These are phyloP conservation scores for Colletotrichum chlorophyti DNA, from an alignment of 2,329 filamentous ascomycete genomes.

Conservation along the genomic window DNA sequence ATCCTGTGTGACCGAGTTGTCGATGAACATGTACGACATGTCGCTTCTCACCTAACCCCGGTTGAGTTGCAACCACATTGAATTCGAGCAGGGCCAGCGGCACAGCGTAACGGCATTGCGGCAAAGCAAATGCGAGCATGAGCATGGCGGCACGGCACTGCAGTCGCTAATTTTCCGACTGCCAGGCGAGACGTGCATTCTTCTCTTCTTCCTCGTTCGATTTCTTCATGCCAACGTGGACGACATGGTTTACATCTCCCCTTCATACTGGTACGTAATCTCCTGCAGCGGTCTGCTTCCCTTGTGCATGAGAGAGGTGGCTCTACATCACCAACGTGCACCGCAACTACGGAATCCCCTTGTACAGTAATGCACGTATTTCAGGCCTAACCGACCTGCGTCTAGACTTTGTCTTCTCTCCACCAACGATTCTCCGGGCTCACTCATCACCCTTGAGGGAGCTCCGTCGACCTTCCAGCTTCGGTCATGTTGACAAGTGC, in stretches of 20 bases:
- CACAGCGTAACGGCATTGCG: not conserved
- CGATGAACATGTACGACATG: not conserved
- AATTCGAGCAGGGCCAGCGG: too few species aligned
- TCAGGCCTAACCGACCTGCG: too few species aligned
- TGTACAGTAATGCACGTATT: too few species aligned
- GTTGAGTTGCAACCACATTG: too few species aligned
- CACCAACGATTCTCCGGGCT: not conserved
- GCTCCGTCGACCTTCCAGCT: not conserved
- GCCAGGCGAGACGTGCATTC: not conserved
- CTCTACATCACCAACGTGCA: too few species aligned
- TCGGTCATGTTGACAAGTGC: not conserved
- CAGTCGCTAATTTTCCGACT: constrained; percentile 16
- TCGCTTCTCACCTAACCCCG: not conserved
- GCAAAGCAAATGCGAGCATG: not conserved
- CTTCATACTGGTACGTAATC: not conserved
- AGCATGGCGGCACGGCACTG: too few species aligned
- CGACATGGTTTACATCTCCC: not conserved
- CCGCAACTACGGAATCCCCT: too few species aligned
- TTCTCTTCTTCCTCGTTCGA: not conserved
- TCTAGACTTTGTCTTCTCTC: not conserved
- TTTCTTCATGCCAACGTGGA: constrained; percentile 10
- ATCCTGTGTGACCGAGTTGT: too few species aligned
- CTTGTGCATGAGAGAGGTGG: too few species aligned
- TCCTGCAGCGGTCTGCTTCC: not conserved
- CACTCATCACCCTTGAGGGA: not conserved